Evolutionary conservation across 2,329 filamentous ascomycete genomes (phyloP).

Genomic region (Colletotrichum euphorbiae): DNA sequence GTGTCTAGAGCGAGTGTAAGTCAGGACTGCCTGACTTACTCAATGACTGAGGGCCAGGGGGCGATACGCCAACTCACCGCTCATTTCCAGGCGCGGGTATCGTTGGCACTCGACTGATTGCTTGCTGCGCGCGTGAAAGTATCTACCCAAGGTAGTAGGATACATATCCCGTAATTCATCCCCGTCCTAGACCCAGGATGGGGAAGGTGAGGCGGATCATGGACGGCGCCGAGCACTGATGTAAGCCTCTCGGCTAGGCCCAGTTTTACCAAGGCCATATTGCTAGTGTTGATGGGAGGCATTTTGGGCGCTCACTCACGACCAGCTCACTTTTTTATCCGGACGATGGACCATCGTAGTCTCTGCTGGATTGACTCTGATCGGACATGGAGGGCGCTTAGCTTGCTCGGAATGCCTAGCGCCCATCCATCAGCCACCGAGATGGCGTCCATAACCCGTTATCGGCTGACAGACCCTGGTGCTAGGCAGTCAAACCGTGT

Average conservation of each 20-base stretch:
- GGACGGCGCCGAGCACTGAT: slow-evolving; percentile 30
- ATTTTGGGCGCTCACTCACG: slow-evolving; percentile 20
- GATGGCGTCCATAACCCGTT: slow-evolving; percentile 13
- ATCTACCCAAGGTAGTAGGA: background rate
- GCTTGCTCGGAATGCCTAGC: slow-evolving; percentile 27
- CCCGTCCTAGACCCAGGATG: background rate
- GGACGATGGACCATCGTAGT: slow-evolving; percentile 2
- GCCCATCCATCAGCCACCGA: slow-evolving; percentile 18
- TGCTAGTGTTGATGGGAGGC: slow-evolving; percentile 28
- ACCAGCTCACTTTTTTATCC: slow-evolving; percentile 9
- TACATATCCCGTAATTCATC: background rate
- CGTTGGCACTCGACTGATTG: slow-evolving; percentile 9
- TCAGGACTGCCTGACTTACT: no score
- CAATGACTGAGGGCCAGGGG: slow-evolving; percentile 21
- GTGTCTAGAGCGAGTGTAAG: background rate
- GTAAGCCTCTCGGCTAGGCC: slow-evolving; percentile 33
- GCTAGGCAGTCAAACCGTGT: slow-evolving; percentile 8
- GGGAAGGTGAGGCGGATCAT: slow-evolving; percentile 22
- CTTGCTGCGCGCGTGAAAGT: background rate
- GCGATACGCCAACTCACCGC: slow-evolving; percentile 39
- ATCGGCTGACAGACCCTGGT: slow-evolving; percentile 8
- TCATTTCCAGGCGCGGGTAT: slow-evolving; percentile 32
- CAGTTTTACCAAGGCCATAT: slow-evolving; percentile 27
- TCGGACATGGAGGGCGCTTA: slow-evolving; percentile 33
- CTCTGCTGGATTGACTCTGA: slow-evolving; percentile 22